Evolutionary conservation across 2,329 filamentous ascomycete genomes (phyloP).

Genomic region (Dothidotthia symphoricarpi): DNA sequence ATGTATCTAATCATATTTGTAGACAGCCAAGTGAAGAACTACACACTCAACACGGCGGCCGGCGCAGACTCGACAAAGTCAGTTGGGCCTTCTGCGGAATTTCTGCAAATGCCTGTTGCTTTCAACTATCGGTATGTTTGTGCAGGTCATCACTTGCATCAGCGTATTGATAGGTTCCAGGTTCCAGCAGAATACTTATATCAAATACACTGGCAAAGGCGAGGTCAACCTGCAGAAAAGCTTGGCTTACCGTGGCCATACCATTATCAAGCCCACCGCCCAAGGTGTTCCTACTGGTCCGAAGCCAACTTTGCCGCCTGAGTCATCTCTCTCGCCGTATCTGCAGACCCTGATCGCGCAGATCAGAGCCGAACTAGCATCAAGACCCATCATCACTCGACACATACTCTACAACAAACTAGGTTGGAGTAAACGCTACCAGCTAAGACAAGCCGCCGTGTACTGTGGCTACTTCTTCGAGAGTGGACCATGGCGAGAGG

Average conservation of each 20-base stretch:
- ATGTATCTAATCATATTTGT: background rate
- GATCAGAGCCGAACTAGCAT: conserved; percentile 64
- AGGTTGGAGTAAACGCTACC: conserved; percentile 50
- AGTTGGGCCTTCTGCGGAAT: conserved; percentile 75
- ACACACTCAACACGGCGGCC: conserved; percentile 48
- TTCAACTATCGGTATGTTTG: conserved; percentile 58
- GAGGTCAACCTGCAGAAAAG: conserved; percentile 32
- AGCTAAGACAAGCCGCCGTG: conserved; percentile 72
- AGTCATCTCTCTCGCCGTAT: conserved; percentile 53
- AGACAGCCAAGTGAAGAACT: conserved; percentile 62
- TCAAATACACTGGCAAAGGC: conserved; percentile 56
- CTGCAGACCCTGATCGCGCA: conserved; percentile 64
- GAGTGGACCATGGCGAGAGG: conserved; percentile 87
- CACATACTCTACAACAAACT: conserved; percentile 76
- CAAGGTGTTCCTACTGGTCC: conserved; percentile 61
- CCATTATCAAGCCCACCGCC: conserved; percentile 60
- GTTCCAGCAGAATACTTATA: conserved; percentile 82
- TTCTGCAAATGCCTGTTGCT: conserved; percentile 70
- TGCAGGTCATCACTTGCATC: background rate
- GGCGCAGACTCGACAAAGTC: conserved; percentile 63
- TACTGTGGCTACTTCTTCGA: conserved; percentile 91
- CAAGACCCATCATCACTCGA: conserved; percentile 83
- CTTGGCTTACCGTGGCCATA: conserved; percentile 38
- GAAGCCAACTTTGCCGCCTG: conserved; percentile 55
- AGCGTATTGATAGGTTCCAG: conserved; percentile 39